These are phyloP conservation scores for Protostelium mycophagum DNA, from an alignment of 78 protist species.

Conservation along the genomic window DNA sequence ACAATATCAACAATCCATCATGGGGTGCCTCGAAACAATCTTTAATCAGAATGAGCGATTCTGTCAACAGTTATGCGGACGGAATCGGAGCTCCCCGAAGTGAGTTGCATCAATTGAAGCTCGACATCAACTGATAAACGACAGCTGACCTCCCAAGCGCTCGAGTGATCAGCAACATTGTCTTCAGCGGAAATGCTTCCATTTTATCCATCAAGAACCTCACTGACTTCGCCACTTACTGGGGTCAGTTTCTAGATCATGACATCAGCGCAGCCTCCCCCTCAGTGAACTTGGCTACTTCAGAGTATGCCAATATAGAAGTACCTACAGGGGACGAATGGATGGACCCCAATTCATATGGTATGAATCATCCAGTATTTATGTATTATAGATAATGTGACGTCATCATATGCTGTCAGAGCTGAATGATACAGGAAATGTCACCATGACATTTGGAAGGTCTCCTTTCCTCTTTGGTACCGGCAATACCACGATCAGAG, in stretches of 20 bases:
- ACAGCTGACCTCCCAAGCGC: slow-evolving; percentile 9
- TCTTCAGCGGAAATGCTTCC: slow-evolving; percentile 8
- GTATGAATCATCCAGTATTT: slow-evolving; percentile 22
- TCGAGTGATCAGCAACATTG: slow-evolving; percentile 26
- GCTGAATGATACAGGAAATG: not conserved
- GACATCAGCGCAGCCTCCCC: not conserved
- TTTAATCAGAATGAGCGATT: slow-evolving; percentile 12
- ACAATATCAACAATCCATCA: slow-evolving; percentile 17
- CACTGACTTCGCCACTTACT: slow-evolving; percentile 45
- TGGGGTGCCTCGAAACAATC: slow-evolving; percentile 12
- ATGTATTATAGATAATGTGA: slow-evolving; percentile 15
- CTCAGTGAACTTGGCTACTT: not conserved
- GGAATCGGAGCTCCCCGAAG: not conserved
- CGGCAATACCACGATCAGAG: slow-evolving; percentile 16
- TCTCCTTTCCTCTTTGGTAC: slow-evolving; percentile 36
- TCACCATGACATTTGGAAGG: slow-evolving; percentile 15
- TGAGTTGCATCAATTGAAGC: not conserved
- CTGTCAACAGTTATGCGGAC: not conserved
- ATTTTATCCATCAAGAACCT: slow-evolving; percentile 16
- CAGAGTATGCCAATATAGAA: not conserved
- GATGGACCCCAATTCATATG: slow-evolving; percentile 48
- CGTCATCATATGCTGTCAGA: not conserved
- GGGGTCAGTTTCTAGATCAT: slow-evolving; percentile 38
- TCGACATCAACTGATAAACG: slow-evolving; percentile 10
- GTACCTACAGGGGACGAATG: slow-evolving; percentile 42